Conservation (phyloP, 2,329 filamentous ascomycete species). For the Penicillium sp. region DNA sequence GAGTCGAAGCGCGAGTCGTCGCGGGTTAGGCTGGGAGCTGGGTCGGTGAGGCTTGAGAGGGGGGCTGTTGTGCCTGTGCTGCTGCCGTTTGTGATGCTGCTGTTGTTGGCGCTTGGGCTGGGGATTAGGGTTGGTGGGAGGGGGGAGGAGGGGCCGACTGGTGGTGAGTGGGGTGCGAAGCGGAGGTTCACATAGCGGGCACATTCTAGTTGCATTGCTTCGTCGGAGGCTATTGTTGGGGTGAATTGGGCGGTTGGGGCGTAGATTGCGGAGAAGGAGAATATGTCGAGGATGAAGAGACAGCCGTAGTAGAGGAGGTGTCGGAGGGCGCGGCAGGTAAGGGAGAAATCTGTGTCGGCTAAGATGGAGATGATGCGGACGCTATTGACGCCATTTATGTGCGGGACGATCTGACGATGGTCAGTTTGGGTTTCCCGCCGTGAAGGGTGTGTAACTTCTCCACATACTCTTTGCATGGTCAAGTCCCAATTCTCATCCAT, state of each 20-base stretch:
- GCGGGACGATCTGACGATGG: conserved; percentile 62
- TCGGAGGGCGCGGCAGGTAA: conserved; percentile 80
- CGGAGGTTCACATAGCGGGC: conserved; percentile 70
- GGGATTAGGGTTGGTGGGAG: conserved; percentile 14
- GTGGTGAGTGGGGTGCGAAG: conserved; percentile 34
- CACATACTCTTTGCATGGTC: conserved; percentile 48
- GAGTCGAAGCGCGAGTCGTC: conserved; percentile 22
- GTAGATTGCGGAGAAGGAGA: conserved; percentile 90
- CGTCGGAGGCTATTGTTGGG: conserved; percentile 68
- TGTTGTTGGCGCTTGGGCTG: conserved; percentile 16
- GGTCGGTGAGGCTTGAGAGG: conserved; percentile 21
- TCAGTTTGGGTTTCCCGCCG: neutral
- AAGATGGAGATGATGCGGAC: conserved; percentile 80
- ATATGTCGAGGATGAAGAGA: conserved; percentile 85
- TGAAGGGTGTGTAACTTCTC: fast-evolving
- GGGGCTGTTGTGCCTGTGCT: conserved; percentile 7
- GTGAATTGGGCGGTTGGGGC: conserved; percentile 75
- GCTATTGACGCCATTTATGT: conserved; percentile 87
- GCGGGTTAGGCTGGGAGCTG: conserved; percentile 19
- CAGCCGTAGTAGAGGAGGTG: conserved; percentile 93
- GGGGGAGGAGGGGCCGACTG: conserved; percentile 27
- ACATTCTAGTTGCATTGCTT: conserved; percentile 80
- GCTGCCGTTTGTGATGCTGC: conserved; percentile 17
- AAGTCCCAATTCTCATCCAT: conserved; percentile 55
- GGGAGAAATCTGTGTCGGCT: conserved; percentile 79